phyloP scores from a whole-genome alignment of 2,329 filamentous ascomycete genomes.

The Septoria linicola region DNA sequence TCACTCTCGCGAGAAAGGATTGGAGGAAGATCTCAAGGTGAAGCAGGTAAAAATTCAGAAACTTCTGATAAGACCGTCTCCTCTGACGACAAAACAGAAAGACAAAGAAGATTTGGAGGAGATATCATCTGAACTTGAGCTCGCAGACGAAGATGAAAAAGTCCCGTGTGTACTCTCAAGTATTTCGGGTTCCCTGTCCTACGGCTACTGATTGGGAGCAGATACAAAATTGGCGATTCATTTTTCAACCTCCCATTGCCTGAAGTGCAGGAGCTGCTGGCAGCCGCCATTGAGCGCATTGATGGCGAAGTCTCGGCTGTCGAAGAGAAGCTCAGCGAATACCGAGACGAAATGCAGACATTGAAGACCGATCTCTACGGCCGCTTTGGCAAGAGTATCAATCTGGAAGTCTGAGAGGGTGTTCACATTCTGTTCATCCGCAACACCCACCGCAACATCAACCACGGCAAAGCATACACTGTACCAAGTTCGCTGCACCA shows the following conservation, averaged over 20 bases:
- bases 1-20: constrained; percentile 75
- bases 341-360: constrained; percentile 83
- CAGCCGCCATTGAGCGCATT: constrained; percentile 67
- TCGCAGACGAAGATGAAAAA: constrained; percentile 91
- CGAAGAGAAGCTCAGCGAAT: constrained; percentile 70
- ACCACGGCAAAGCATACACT: not conserved
- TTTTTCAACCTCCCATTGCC: constrained; percentile 84
- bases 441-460: too few species aligned
- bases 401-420: constrained; percentile 69
- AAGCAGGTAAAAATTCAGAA: constrained; percentile 65
- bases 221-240: constrained; percentile 94
- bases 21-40: constrained; percentile 76
- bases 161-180: constrained; percentile 68
- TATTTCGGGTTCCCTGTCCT: not conserved
- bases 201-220: constrained; percentile 41
- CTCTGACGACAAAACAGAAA: constrained; percentile 61
- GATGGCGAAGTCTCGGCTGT: constrained; percentile 73
- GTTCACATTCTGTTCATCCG: not conserved
- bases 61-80: not conserved
- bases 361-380: constrained; percentile 93
- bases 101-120: constrained; percentile 98
- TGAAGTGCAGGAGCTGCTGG: constrained; percentile 83
- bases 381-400: constrained; percentile 94
- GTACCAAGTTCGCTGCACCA: too few species aligned
- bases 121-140: constrained; percentile 83